Percentiles rank a stretch among this genome's conserved stretches.
Evolutionary conservation across 1,284 basidiomycete genomes (phyloP).

Genomic region (Puccinia polysora): DNA sequence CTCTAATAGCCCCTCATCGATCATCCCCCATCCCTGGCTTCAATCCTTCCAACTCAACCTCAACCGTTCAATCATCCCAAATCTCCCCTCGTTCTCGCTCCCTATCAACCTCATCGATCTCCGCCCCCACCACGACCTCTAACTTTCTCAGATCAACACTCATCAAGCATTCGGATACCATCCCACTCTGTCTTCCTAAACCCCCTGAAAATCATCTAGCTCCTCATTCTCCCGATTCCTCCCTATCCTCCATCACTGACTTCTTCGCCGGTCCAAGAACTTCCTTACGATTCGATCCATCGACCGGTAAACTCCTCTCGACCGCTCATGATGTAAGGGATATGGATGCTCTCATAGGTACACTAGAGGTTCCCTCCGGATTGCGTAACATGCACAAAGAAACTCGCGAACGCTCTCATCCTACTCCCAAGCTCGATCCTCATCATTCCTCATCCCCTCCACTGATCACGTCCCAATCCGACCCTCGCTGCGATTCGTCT

Average conservation of each 20-base stretch:
- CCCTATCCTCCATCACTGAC: not conserved
- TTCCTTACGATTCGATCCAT: conserved; percentile 10
- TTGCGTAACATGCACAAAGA: not conserved
- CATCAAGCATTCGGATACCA: too few species aligned
- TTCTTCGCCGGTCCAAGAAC: conserved; percentile 28
- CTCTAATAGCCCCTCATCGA: too few species aligned
- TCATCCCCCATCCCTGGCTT: too few species aligned
- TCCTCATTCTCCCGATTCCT: not conserved
- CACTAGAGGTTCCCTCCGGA: not conserved
- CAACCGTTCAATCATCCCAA: too few species aligned
- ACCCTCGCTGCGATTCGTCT: not conserved
- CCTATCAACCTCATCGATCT: too few species aligned
- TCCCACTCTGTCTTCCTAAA: not conserved
- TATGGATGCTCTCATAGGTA: conserved; percentile 34
- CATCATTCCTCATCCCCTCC: not conserved
- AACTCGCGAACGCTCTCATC: not conserved
- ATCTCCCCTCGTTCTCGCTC: too few species aligned
- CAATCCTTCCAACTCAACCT: too few species aligned
- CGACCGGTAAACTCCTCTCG: conserved; percentile 27
- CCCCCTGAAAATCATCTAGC: not conserved
- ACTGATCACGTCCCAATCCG: not conserved
- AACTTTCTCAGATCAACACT: too few species aligned
- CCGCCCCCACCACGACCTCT: too few species aligned
- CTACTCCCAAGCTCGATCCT: too few species aligned
- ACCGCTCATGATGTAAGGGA: conserved; percentile 3